phyloP scores from a whole-genome alignment of 352 stramenopile species.

The Lagenidium giganteum region DNA sequence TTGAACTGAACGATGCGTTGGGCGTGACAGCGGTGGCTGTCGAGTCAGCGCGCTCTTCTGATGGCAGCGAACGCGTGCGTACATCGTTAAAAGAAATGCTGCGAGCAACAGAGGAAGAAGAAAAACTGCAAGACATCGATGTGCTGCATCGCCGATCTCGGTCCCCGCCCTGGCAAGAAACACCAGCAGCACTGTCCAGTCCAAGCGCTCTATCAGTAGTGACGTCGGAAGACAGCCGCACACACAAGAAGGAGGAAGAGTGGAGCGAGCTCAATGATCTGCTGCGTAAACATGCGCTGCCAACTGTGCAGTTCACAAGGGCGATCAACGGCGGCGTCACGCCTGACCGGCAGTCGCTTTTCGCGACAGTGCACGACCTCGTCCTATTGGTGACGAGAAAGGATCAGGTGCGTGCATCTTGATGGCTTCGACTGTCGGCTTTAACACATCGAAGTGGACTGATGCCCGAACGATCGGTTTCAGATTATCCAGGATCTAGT shows the following conservation, averaged over 20 bases:
- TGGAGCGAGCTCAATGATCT: slow-evolving; percentile 57
- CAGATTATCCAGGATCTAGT: slow-evolving; percentile 79
- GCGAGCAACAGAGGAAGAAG: too few species aligned
- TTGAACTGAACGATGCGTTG: slow-evolving; percentile 56
- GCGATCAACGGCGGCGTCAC: too few species aligned
- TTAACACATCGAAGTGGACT: too few species aligned
- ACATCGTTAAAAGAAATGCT: too few species aligned
- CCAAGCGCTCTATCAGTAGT: background rate
- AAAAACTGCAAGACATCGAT: too few species aligned
- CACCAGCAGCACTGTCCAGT: too few species aligned
- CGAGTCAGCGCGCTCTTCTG: background rate
- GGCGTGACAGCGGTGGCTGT: slow-evolving; percentile 19
- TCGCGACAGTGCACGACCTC: slow-evolving; percentile 61
- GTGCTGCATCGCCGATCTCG: too few species aligned
- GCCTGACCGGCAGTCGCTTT: slow-evolving; percentile 42
- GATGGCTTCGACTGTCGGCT: too few species aligned
- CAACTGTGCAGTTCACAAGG: slow-evolving; percentile 21
- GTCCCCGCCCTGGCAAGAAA: too few species aligned
- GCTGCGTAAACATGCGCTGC: slow-evolving; percentile 51
- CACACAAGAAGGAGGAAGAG: too few species aligned
- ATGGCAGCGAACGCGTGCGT: background rate
- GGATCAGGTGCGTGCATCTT: slow-evolving; percentile 38
- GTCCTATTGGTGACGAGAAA: slow-evolving; percentile 53
- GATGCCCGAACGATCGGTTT: background rate
- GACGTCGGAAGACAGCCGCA: background rate